These are phyloP conservation scores for Dalbergia cultrata DNA, from an alignment of 306 rosid genomes.

Conservation along the genomic window DNA sequence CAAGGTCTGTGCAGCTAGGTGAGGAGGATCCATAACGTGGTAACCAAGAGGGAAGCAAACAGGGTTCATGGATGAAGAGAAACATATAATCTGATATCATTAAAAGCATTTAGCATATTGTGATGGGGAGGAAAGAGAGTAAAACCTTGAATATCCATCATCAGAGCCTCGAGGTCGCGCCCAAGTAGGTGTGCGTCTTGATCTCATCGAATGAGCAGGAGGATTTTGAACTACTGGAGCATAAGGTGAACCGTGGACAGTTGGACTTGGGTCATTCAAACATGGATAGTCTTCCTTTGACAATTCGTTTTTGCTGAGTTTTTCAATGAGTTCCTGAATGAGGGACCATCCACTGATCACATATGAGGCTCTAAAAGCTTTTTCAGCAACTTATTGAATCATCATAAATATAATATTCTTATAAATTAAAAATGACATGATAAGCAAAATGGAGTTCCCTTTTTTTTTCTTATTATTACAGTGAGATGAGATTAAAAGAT, in stretches of 20 bases:
- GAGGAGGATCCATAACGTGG: not conserved
- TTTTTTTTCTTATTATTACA: conserved; percentile 34
- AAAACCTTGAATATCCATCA: conserved; percentile 95
- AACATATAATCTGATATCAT: conserved; percentile 24
- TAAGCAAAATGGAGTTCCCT: conserved; percentile 11
- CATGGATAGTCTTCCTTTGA: conserved; percentile 92
- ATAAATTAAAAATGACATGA: conserved; percentile 1
- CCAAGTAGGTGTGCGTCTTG: conserved; percentile 90
- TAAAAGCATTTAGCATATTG: conserved; percentile 36
- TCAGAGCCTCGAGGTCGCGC: conserved; percentile 89
- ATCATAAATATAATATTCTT: not conserved
- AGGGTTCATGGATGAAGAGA: conserved; percentile 17
- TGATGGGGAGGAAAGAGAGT: conserved; percentile 26
- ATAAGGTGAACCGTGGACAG: conserved; percentile 68
- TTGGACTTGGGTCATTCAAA: conserved; percentile 85
- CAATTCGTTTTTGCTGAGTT: conserved; percentile 78
- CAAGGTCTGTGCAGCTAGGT: conserved; percentile 19
- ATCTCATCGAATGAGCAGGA: conserved; percentile 86
- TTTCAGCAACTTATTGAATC: conserved; percentile 16
- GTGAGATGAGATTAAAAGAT: conserved; percentile 1
- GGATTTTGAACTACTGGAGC: conserved; percentile 56
- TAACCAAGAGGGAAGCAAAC: not conserved
- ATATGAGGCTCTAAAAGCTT: conserved; percentile 41
- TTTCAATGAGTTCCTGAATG: conserved; percentile 87
- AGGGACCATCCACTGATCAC: conserved; percentile 32